Evolutionary conservation across 1,284 basidiomycete genomes (phyloP).

Genomic region (Cryptococcus neoformans): DNA sequence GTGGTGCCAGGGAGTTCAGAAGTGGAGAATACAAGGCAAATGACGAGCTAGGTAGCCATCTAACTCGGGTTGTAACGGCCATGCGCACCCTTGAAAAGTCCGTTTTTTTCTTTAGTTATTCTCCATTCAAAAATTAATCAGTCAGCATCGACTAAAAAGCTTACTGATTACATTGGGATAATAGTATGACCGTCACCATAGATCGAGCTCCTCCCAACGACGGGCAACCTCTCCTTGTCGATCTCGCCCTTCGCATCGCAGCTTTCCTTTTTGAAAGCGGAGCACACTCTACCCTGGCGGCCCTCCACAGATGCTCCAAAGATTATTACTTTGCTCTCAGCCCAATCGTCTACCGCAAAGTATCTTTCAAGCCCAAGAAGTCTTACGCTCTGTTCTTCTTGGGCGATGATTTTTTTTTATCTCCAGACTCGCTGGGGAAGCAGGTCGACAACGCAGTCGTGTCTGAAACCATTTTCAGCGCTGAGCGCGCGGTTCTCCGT

Average conservation of each 20-base stretch:
- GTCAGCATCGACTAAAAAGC: too few relatives aligned
- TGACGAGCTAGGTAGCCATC: too few relatives aligned
- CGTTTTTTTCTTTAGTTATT: too few relatives aligned
- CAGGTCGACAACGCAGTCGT: background rate
- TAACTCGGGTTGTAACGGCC: too few relatives aligned
- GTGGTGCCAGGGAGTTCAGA: too few relatives aligned
- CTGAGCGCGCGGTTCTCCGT: background rate
- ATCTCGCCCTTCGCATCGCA: conserved; percentile 24
- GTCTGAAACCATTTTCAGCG: conserved; percentile 1
- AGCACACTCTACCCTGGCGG: conserved; percentile 10
- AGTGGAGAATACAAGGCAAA: too few relatives aligned
- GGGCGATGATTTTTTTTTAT: background rate
- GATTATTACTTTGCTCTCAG: conserved; percentile 17
- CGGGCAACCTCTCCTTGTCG: conserved; percentile 10
- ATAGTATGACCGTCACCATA: too few relatives aligned
- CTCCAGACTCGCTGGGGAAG: background rate
- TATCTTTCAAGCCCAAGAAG: conserved; percentile 8
- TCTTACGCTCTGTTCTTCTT: conserved; percentile 11
- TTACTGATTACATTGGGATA: too few relatives aligned
- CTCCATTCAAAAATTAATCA: too few relatives aligned
- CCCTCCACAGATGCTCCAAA: conserved; percentile 12
- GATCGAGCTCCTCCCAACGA: too few relatives aligned
- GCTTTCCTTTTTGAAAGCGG: conserved; percentile 7
- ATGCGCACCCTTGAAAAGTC: too few relatives aligned
- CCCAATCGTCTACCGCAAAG: conserved; percentile 17